A percentile compares a stretch with the other conserved stretches of the same genome.
Conservation (phyloP, 1,139 yeast genomes). For the Starmera stellimalicola region DNA sequence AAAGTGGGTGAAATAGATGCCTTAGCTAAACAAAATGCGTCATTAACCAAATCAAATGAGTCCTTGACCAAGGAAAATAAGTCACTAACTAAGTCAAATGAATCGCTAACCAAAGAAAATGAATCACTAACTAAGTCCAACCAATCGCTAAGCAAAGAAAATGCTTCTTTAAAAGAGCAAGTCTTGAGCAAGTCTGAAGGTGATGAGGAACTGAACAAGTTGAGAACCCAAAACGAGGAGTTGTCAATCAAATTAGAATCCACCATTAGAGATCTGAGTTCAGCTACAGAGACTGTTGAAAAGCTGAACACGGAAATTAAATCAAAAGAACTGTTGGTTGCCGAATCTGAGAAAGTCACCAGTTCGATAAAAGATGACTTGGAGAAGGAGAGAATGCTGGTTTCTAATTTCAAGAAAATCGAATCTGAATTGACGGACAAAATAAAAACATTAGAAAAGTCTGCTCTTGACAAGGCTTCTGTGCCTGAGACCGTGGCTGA, state of each 20-base stretch:
- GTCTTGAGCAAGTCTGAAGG: background rate
- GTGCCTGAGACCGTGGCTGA: background rate
- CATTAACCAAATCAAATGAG: background rate
- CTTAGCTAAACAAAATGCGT: background rate
- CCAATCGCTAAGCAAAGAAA: background rate
- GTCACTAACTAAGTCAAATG: background rate
- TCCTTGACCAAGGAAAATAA: background rate
- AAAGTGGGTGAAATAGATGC: background rate
- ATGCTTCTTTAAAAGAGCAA: background rate
- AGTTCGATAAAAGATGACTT: background rate
- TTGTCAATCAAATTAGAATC: slow-evolving; percentile 1
- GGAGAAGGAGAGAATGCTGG: slow-evolving; percentile 1
- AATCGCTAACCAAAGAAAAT: background rate
- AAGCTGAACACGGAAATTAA: background rate
- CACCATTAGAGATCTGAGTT: background rate
- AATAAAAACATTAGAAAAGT: slow-evolving; percentile 11
- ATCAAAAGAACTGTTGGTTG: background rate
- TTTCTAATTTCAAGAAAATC: slow-evolving; percentile 3
- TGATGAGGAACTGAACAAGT: slow-evolving; percentile 2
- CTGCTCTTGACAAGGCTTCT: slow-evolving; percentile 3
- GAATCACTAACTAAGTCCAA: background rate
- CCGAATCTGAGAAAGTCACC: background rate
- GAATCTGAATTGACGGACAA: slow-evolving; percentile 7
- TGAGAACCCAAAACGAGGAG: slow-evolving; percentile 5
- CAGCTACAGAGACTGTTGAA: background rate